These are phyloP conservation scores for Amanita rimosa DNA, from an alignment of 768 basidiomycete species.

Conservation along the genomic window DNA sequence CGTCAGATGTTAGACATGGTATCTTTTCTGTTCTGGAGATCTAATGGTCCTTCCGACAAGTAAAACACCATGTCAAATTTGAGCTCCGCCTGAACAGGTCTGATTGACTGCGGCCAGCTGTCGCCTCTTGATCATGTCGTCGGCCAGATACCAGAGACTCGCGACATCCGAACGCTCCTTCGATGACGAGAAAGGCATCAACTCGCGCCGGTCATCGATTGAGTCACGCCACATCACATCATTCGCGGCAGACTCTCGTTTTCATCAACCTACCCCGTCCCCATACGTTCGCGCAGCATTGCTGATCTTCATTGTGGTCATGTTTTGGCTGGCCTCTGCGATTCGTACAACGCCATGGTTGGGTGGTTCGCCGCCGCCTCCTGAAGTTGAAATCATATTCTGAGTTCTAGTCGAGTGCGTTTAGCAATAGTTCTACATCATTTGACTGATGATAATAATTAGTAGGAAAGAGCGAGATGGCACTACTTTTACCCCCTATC, in stretches of 20 bases:
- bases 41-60: no score
- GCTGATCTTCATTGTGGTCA: conserved; percentile 25
- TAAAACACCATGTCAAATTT: no score
- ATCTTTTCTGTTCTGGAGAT: no score
- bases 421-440: no score
- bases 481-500: no score
- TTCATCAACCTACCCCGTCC: conserved; percentile 38
- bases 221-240: conserved; percentile 12
- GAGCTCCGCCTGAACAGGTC: no score
- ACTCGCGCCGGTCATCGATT: background rate
- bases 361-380: conserved; percentile 6
- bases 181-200: background rate
- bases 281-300: conserved; percentile 39
- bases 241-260: conserved; percentile 30
- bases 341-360: conserved; percentile 18
- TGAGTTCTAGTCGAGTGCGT: conserved; percentile 8
- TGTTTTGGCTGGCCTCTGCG: conserved; percentile 28
- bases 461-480: no score
- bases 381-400: background rate
- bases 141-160: conserved; percentile 10
- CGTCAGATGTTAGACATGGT: no score
- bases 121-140: no score
- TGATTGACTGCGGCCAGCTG: no score
- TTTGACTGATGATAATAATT: no score
- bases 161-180: conserved; percentile 4